phyloP scores from a whole-genome alignment of 2,329 filamentous ascomycete genomes.

The Phialophora tarda region DNA sequence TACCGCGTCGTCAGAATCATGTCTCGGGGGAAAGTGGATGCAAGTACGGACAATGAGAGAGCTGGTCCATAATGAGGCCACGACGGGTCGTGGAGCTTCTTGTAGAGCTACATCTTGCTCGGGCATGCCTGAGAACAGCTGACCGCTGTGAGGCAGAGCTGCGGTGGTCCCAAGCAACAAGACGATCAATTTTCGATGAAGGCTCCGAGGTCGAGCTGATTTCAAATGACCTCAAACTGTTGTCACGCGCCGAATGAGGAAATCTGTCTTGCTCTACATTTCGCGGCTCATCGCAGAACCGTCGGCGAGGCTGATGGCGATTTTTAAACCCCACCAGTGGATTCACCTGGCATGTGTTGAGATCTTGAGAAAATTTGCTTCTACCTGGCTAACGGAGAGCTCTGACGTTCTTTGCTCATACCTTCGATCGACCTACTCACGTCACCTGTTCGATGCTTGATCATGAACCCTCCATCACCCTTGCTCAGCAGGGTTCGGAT shows the following conservation, averaged over 20 bases:
- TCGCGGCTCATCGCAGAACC: not conserved
- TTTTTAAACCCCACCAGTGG: not conserved
- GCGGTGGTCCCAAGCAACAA: not conserved
- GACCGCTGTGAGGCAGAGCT: not conserved
- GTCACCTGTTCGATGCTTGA: conserved; percentile 27
- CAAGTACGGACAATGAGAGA: conserved; percentile 45
- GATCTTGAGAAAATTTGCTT: not conserved
- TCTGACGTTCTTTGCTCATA: conserved; percentile 6
- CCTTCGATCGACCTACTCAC: conserved; percentile 20
- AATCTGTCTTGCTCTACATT: conserved; percentile 8
- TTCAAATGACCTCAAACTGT: conserved; percentile 16
- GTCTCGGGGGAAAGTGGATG: not conserved
- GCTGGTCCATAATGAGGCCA: conserved; percentile 52
- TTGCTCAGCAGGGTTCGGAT: conserved; percentile 35
- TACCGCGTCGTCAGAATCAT: conserved; percentile 20
- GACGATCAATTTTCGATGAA: not conserved
- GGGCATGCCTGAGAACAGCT: conserved; percentile 26
- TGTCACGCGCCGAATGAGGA: not conserved
- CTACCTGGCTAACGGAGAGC: not conserved
- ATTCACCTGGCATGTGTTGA: not conserved
- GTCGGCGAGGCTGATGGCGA: not conserved
- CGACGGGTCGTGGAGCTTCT: conserved; percentile 41
- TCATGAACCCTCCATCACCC: conserved; percentile 30
- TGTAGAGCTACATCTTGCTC: conserved; percentile 34
- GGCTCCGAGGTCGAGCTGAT: conserved; percentile 1